Base-by-base conservation (phyloP, 352 stramenopile species). In the Phytophthora hybrid region DNA sequence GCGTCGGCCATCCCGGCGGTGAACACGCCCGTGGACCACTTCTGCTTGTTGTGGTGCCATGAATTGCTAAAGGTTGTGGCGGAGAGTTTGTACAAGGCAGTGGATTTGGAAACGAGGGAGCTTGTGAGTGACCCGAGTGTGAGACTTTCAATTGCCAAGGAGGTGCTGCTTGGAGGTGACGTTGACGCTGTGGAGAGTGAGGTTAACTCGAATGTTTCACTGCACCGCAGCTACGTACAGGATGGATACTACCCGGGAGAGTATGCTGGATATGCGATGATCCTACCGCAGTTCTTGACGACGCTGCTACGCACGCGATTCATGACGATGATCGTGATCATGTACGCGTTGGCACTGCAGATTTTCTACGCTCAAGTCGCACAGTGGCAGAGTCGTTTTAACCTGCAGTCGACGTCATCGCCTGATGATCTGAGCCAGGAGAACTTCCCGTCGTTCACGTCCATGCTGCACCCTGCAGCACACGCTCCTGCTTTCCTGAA, bases 31-130 rank as follows among this genome's bases (percentile, higher is more conserved):
- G 84, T 96, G 53, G 91, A 96, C 58, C 91, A 97, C 49, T 76
- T 93, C 19, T 94, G 90, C 61, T 68, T 97, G 63, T 68, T 95
- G 21, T 97, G 91, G 91, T 97, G 91, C 64, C 85, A 94, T 71
- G 84, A 96, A 32, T 73, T 97, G 32, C 73, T 97, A 13, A 78
- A 90, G 26, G 70, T 71, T 34, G 77, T 97, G 4, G 86, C 88
- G 0, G 60, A 80, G 34, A 93, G 87, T 57, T 73, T 96, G 60
- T 73, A 89, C 46, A 83, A 79, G n/a, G 71, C 86, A 0, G 78
- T 95, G 8, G 83, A 97, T 63, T 57, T 74, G 0, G 65, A 85
- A 2, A 87, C 74, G 2, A 77, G 74, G 3, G 74, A 82, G 7
- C 57, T 95, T 1, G 59, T 92, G 53, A 81, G 72, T 51, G 75